phyloP scores from a whole-genome alignment of 2,329 filamentous ascomycete genomes.

The Beauveria caledonica region DNA sequence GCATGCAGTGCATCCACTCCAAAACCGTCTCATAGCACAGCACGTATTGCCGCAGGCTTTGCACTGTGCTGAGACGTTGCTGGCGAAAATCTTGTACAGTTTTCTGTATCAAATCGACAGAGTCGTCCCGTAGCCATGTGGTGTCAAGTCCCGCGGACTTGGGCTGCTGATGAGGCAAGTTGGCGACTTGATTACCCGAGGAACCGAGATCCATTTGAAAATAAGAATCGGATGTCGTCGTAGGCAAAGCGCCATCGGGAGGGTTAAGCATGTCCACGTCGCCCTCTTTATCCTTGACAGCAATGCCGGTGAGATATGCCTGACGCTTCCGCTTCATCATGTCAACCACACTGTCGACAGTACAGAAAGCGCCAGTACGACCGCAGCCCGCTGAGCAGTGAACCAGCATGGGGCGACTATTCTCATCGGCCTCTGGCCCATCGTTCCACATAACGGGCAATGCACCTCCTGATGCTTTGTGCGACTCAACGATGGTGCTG shows the following conservation, averaged over 20 bases:
- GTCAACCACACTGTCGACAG: slow-evolving; percentile 90
- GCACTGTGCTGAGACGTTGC: slow-evolving; percentile 93
- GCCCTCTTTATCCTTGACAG: slow-evolving; percentile 28
- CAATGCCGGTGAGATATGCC: slow-evolving; percentile 20
- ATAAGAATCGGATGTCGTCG: slow-evolving; percentile 11
- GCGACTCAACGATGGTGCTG: slow-evolving; percentile 25
- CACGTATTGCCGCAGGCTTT: slow-evolving; percentile 86
- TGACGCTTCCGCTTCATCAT: slow-evolving; percentile 83
- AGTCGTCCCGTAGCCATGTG: slow-evolving; percentile 61
- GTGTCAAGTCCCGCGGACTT: slow-evolving; percentile 31
- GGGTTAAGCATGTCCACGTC: slow-evolving; percentile 37
- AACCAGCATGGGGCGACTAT: slow-evolving; percentile 68
- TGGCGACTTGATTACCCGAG: not conserved
- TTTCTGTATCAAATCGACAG: slow-evolving; percentile 70
- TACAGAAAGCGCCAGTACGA: slow-evolving; percentile 92
- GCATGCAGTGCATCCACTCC: slow-evolving; percentile 64
- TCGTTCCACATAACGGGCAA: slow-evolving; percentile 40
- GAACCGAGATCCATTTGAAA: slow-evolving; percentile 4
- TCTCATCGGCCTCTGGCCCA: slow-evolving; percentile 48
- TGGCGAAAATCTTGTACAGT: slow-evolving; percentile 86
- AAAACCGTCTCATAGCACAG: slow-evolving; percentile 92
- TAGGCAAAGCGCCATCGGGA: slow-evolving; percentile 23
- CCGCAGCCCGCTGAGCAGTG: slow-evolving; percentile 96
- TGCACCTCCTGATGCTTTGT: slow-evolving; percentile 19
- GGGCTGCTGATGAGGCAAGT: slow-evolving; percentile 1